Evolutionary conservation across 2,329 filamentous ascomycete species (phyloP).

Genomic region (Clonostachys rhizophaga): DNA sequence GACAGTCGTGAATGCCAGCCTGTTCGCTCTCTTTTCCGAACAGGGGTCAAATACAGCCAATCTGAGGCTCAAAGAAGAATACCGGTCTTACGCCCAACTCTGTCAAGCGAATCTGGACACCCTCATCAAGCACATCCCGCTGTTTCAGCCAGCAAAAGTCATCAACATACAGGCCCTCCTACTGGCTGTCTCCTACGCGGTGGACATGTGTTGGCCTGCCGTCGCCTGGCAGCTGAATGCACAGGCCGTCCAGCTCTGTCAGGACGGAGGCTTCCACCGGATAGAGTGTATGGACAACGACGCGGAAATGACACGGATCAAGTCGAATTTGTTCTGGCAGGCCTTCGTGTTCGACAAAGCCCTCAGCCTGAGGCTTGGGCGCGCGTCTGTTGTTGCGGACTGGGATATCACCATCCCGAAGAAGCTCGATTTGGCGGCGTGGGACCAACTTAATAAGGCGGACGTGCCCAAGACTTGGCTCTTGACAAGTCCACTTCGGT

Average conservation of each 20-base stretch:
- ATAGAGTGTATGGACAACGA: conserved; percentile 24
- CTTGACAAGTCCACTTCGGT: conserved; percentile 48
- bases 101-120: conserved; percentile 46
- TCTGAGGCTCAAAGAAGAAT: conserved; percentile 22
- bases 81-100: conserved; percentile 28
- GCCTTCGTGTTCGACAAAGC: conserved; percentile 54
- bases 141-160: conserved; percentile 49
- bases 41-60: conserved; percentile 30
- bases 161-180: conserved; percentile 53
- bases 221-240: conserved; percentile 58
- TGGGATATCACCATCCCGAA: conserved; percentile 51
- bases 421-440: conserved; percentile 34
- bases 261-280: conserved; percentile 58
- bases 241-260: conserved; percentile 55
- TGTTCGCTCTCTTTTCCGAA: conserved; percentile 46
- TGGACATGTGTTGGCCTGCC: conserved; percentile 57
- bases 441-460: conserved; percentile 17
- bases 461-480: conserved; percentile 49
- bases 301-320: conserved; percentile 22
- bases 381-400: conserved; percentile 52
- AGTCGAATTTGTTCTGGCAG: conserved; percentile 41
- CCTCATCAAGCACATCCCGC: conserved; percentile 42
- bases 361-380: conserved; percentile 53
- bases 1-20: conserved; percentile 41
- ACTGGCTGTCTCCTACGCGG: conserved; percentile 52